These are phyloP conservation scores for Trichoderma sp. DNA, from an alignment of 2,329 filamentous ascomycete genomes.

Conservation along the genomic window DNA sequence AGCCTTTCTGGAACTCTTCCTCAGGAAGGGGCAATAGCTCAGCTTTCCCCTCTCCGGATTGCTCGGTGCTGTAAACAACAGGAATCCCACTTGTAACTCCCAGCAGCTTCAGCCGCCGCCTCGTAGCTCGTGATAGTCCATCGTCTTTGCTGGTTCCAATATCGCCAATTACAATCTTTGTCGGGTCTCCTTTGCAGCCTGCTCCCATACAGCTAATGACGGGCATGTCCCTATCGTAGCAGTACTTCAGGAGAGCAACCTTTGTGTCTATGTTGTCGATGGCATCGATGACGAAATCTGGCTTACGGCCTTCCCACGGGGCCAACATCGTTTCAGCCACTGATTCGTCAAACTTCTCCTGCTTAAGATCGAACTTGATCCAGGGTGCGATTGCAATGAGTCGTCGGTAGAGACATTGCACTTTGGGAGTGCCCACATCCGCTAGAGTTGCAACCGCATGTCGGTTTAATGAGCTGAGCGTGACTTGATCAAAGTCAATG, in stretches of 20 bases:
- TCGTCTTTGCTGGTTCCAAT: conserved; percentile 89
- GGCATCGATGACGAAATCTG: conserved; percentile 91
- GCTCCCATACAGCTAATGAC: conserved; percentile 97
- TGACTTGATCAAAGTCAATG: conserved; percentile 97
- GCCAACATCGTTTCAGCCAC: conserved; percentile 70
- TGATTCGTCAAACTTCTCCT: conserved; percentile 76
- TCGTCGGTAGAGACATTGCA: conserved; percentile 77
- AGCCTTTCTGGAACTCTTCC: conserved; percentile 84
- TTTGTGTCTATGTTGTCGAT: conserved; percentile 99
- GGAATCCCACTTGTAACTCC: conserved; percentile 86
- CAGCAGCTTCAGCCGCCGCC: conserved; percentile 74
- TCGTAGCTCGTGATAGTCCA: conserved; percentile 80
- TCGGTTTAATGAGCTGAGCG: conserved; percentile 89
- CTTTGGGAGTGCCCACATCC: conserved; percentile 92
- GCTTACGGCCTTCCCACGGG: conserved; percentile 66
- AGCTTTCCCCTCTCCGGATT: conserved; percentile 87
- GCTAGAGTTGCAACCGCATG: conserved; percentile 93
- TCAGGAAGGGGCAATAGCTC: conserved; percentile 84
- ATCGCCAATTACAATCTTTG: conserved; percentile 85
- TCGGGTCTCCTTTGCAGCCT: conserved; percentile 86
- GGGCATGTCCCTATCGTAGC: conserved; percentile 72
- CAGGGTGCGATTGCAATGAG: conserved; percentile 88
- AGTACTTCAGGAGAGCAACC: conserved; percentile 87
- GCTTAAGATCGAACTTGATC: conserved; percentile 84
- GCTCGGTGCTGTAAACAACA: conserved; percentile 90